A percentile compares a stretch with the other conserved stretches of the same genome.
phyloP scores from a whole-genome alignment of 2,329 filamentous ascomycete species.

The Talaromyces marneffei region DNA sequence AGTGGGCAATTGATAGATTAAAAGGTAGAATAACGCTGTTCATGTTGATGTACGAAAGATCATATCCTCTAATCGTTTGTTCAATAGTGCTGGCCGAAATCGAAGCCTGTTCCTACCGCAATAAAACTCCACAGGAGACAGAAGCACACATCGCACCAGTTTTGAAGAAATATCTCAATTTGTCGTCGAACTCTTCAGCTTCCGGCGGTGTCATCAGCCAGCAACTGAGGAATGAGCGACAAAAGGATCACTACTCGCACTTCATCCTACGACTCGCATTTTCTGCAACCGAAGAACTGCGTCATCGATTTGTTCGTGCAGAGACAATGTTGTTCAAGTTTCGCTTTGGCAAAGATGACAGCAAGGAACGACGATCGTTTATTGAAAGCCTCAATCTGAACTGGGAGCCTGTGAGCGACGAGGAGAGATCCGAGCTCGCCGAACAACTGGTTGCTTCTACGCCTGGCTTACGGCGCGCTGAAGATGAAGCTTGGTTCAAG shows the following conservation, averaged over 20 bases:
- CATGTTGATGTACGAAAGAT: not conserved
- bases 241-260: conserved; percentile 96
- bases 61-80: conserved; percentile 10
- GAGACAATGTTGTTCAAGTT: conserved; percentile 87
- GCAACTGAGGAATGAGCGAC: conserved; percentile 63
- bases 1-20: conserved; percentile 93
- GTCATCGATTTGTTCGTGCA: conserved; percentile 75
- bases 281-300: conserved; percentile 80
- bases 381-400: conserved; percentile 71
- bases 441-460: conserved; percentile 58
- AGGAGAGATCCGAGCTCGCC: conserved; percentile 66
- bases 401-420: conserved; percentile 75
- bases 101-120: conserved; percentile 92
- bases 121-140: conserved; percentile 77
- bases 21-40: conserved; percentile 53
- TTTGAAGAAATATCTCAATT: conserved; percentile 77
- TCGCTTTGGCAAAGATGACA: conserved; percentile 70
- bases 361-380: conserved; percentile 67
- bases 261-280: conserved; percentile 95
- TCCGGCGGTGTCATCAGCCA: conserved; percentile 46
- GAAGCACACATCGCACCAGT: conserved; percentile 76
- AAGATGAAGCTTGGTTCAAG: conserved; percentile 91
- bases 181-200: conserved; percentile 67
- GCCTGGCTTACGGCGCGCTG: conserved; percentile 45
- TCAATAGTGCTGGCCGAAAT: conserved; percentile 45